These are phyloP conservation scores for Pythium coloratum DNA, from an alignment of 352 stramenopile genomes.

Conservation along the genomic window DNA sequence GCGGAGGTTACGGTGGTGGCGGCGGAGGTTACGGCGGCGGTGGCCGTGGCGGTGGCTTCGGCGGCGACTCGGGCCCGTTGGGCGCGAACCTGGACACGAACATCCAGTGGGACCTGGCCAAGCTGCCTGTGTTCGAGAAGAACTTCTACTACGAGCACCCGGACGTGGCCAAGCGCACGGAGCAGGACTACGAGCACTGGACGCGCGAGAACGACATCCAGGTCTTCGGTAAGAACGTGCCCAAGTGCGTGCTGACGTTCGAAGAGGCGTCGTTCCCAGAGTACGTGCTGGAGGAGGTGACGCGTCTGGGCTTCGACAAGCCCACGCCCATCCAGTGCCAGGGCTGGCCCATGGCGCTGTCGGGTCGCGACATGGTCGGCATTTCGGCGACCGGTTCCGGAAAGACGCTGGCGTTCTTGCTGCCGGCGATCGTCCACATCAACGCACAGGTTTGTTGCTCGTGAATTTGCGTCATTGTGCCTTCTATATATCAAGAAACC, in stretches of 20 bases:
- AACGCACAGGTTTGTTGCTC: constrained; percentile 96
- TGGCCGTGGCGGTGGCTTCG: constrained; percentile 37
- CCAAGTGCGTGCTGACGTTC: constrained; percentile 97
- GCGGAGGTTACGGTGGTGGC: constrained; percentile 31
- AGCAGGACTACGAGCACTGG: constrained; percentile 91
- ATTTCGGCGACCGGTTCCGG: constrained; percentile 97
- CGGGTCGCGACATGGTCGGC: constrained; percentile 98
- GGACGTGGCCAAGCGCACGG: constrained; percentile 91
- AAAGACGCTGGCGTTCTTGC: constrained; percentile 98
- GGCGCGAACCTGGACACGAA: constrained; percentile 87
- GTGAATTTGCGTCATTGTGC: constrained; percentile 15
- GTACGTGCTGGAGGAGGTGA: constrained; percentile 97
- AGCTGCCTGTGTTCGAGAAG: constrained; percentile 97
- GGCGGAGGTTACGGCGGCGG: constrained; percentile 39
- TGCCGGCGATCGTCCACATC: constrained; percentile 99
- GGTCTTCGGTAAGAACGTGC: constrained; percentile 94
- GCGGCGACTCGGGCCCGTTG: constrained; percentile 65
- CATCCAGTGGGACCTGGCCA: constrained; percentile 95
- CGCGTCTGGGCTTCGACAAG: constrained; percentile 96
- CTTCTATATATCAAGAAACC: constrained; percentile 4
- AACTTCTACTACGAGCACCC: constrained; percentile 99
- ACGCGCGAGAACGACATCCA: constrained; percentile 94
- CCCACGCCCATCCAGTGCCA: constrained; percentile 93
- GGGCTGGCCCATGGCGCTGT: constrained; percentile 98
- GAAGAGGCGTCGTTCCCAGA: constrained; percentile 93